Evolutionary conservation across 202 grass and related monocot genomes (phyloP), one percentile per base, ranked within the genome.

Genomic region (Cymbopogon flexuosus): DNA sequence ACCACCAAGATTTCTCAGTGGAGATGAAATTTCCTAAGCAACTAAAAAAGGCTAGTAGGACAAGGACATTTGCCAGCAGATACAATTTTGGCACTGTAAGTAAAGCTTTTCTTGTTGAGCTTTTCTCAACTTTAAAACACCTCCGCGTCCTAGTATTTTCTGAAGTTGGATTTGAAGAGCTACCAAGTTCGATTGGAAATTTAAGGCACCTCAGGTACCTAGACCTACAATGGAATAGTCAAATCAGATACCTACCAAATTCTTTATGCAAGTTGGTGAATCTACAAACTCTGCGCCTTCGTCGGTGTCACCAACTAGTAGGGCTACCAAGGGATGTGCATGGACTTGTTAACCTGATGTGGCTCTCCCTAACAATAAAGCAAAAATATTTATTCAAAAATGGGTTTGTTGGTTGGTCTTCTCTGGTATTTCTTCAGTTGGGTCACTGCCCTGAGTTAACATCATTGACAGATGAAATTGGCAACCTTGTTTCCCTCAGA

Each of bases 91-190:
- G 81, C 10, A 68, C 33, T 1, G 34, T 83, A 34, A 83, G 71
- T 18, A 83, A 76, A 75, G 12, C 62, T 6, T 76, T 83, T 58
- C 81, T 83, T 43, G 81, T 33, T 1, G 51, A 81, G 1, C 24
- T 81, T 5, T 42, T 81, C 15, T 43, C 78, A 33, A 70, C 51
- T 1, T 71, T 71, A 1, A 71, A 23, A 5, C 10, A 1, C 2
- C 78, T 81, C 7, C 22, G 78, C 10, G 36, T 61, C 36, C 6
- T 81, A 10, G 15, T 60, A 45, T 70, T 81, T 14, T 33, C 15
- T 2, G 15, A 31, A 1, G 35, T 9, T 42, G 65, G 14, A 5
- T 71, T 81, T 71, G 52, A 81, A 14, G 65, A 70, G 6, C 54
- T 81, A 23, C 66, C 78, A 14, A 61, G 37, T 81, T 71, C 66